Evolutionary conservation across 352 stramenopile genomes (phyloP).

Genomic region (Globisporangium nodosum): DNA sequence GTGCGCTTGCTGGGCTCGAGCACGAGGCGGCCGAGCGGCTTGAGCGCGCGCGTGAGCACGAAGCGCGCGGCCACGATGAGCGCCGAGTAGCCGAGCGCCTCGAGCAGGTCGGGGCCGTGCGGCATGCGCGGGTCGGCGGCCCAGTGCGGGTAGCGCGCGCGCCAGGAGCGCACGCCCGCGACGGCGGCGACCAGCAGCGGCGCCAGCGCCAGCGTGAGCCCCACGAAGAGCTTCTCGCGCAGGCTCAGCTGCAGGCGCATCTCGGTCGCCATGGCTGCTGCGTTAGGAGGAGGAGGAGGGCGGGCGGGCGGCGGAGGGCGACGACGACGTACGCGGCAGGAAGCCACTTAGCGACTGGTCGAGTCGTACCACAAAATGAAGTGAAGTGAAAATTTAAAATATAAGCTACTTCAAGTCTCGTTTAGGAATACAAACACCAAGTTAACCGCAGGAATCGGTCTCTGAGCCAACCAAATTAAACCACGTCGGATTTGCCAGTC

Average conservation of each 20-base stretch:
- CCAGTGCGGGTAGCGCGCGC: slow-evolving; percentile 26
- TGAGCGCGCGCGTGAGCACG: slow-evolving; percentile 26
- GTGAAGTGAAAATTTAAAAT: no score
- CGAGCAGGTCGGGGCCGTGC: slow-evolving; percentile 34
- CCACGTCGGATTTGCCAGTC: not conserved
- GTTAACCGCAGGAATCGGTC: not conserved
- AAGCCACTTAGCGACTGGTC: not conserved
- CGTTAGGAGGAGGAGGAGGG: not conserved
- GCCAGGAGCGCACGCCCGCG: slow-evolving; percentile 41
- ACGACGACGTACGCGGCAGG: not conserved
- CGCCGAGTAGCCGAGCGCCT: slow-evolving; percentile 23
- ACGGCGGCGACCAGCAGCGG: slow-evolving; percentile 51
- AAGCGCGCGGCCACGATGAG: slow-evolving; percentile 39
- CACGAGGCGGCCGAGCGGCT: slow-evolving; percentile 35
- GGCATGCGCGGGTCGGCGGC: slow-evolving; percentile 32
- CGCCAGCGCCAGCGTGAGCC: slow-evolving; percentile 50
- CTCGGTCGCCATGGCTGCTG: slow-evolving; percentile 28
- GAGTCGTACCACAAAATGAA: no score
- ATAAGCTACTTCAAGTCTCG: no score
- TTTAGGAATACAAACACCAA: not conserved
- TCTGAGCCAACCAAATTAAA: not conserved
- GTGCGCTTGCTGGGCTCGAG: slow-evolving; percentile 50
- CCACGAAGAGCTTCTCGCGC: slow-evolving; percentile 58
- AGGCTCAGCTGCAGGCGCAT: slow-evolving; percentile 53
- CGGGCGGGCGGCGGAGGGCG: not conserved